Evolutionary conservation across 2,329 filamentous ascomycete species (phyloP), one percentile per base, ranked within the genome.

Genomic region (Colletotrichum acutatum): DNA sequence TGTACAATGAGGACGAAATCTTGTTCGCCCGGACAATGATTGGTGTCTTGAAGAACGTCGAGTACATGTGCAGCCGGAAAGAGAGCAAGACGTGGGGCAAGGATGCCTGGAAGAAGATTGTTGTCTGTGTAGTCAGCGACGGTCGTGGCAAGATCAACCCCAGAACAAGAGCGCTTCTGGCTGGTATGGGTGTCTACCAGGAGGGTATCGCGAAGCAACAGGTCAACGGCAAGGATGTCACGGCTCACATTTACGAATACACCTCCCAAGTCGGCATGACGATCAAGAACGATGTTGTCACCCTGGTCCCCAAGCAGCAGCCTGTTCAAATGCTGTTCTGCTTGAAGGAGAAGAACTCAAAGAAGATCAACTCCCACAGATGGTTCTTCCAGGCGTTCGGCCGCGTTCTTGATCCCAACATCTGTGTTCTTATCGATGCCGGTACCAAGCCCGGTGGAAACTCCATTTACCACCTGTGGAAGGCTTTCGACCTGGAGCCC

Each of bases 311-410:
- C 59, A 94, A 95, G 79, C 93, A 93, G 74, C 95, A 97, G 74
- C 96, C 97, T 0, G 94, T 99, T 2, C 97, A 99, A 85, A 93
- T 99, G 86, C 90, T 99, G 5, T 99, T 99, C 87, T 99, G 97
- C 82, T 84, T 99, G 74, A 99, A 99, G 86, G 97, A 99, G 81
- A 98, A 98, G 90, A 99, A 99, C 81, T 95, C 98, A 86, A 99
- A 99, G 88, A 99, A 99, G 88, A 99, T 99, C 90, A 99, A 99
- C 82, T 98, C 97, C 0, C 97, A 99, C 82, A 89, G 97, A 81
- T 99, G 97, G 97, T 98, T 99, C 86, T 99, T 99, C 88, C 93
- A 97, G 77, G 97, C 96, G 0, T 99, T 99, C 81, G 97, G 97
- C 37, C 90, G 92, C 26, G 94, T 98, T 3, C 85, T 99, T 57